Conservation (phyloP, 768 basidiomycete genomes). For the Leccinum fibrillosum region DNA sequence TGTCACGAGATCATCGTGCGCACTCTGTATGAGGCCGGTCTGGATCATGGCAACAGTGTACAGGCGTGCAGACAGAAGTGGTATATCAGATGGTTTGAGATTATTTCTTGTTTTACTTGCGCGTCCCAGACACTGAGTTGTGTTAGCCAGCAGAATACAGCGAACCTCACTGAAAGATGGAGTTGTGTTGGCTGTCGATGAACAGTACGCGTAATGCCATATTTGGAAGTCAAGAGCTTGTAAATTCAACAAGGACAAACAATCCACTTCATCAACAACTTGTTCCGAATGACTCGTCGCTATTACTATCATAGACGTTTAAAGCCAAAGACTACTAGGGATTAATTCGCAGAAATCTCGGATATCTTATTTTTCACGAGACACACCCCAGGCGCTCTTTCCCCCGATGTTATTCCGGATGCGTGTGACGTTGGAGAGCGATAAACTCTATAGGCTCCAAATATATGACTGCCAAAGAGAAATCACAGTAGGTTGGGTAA, state of each 20-base stretch:
- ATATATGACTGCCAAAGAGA: not conserved
- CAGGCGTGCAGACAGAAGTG: not conserved
- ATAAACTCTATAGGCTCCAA: not conserved
- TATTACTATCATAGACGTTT: not conserved
- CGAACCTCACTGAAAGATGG: not conserved
- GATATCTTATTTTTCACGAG: not conserved
- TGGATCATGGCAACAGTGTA: slow-evolving; percentile 54
- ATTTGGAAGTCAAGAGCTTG: slow-evolving; percentile 13
- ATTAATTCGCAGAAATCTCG: not conserved
- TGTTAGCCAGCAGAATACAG: not conserved
- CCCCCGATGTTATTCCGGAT: not conserved
- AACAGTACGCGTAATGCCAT: not conserved
- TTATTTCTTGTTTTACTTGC: not conserved
- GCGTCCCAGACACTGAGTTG: not conserved
- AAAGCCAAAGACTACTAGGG: not conserved
- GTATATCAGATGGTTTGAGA: not conserved
- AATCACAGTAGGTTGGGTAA: too few relatives aligned
- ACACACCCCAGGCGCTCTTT: not conserved
- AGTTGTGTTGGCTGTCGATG: not conserved
- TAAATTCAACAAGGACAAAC: slow-evolving; percentile 20
- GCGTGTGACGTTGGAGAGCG: not conserved
- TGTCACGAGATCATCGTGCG: slow-evolving; percentile 78
- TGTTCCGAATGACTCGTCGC: not conserved
- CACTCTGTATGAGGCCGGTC: slow-evolving; percentile 73
- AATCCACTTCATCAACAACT: not conserved